Evolutionary conservation across 2,329 filamentous ascomycete species (phyloP).

Genomic region (Fusarium caatingaense): DNA sequence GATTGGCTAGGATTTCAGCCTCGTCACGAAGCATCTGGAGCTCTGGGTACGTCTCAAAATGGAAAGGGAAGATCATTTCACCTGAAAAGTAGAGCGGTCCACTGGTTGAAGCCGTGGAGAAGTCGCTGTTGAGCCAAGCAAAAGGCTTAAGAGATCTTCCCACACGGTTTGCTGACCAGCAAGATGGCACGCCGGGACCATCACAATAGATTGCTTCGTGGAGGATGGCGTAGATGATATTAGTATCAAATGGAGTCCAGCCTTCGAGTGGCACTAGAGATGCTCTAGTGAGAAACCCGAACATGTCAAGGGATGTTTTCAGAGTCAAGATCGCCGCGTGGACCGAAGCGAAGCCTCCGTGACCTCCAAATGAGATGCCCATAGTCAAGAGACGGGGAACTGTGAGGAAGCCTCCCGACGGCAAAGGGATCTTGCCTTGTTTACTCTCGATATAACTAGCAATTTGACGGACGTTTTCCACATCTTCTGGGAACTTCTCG

Average conservation of each 20-base stretch:
- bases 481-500: conserved; percentile 84
- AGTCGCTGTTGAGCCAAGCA: conserved; percentile 60
- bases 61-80: conserved; percentile 91
- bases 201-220: conserved; percentile 92
- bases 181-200: conserved; percentile 69
- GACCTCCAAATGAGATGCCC: conserved; percentile 81
- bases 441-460: conserved; percentile 72
- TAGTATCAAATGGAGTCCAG: conserved; percentile 76
- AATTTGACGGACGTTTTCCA: conserved; percentile 73
- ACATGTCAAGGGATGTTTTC: conserved; percentile 77
- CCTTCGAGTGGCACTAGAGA: conserved; percentile 77
- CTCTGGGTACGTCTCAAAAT: conserved; percentile 84
- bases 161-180: conserved; percentile 80
- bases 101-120: conserved; percentile 46
- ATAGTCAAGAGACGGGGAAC: conserved; percentile 80
- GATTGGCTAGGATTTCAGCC: conserved; percentile 76
- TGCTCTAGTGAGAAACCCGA: conserved; percentile 79
- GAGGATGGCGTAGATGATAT: conserved; percentile 85
- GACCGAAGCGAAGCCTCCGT: conserved; percentile 80
- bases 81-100: conserved; percentile 82
- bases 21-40: conserved; percentile 75
- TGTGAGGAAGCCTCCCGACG: conserved; percentile 78
- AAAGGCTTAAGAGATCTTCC: conserved; percentile 62
- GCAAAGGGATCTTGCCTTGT: conserved; percentile 67
- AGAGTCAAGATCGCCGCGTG: conserved; percentile 79